Evolutionary conservation across 164 flowering plant genomes (phyloP), one percentile per base, ranked within the genome.

Genomic region (Santalum album): DNA sequence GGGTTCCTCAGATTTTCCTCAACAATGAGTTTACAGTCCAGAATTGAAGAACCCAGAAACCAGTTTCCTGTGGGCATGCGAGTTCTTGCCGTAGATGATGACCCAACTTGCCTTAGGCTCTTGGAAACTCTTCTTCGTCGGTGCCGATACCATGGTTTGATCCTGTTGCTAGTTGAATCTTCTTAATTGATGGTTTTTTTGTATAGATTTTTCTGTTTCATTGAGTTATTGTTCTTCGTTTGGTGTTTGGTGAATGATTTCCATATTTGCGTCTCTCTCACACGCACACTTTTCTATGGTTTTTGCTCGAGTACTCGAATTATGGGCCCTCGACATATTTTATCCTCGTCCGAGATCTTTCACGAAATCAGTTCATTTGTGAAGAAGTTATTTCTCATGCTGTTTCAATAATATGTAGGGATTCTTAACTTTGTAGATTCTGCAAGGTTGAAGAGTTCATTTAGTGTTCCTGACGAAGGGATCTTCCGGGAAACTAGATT

Each of bases 81-180:
- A 22, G 78, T 83, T 26, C 68, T 83, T 32, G 85, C 85, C 36
- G 83, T 83, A 38, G 88, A 82, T 47, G 88, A 80, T 55, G 78
- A 82, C 49, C 80, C 75, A 10, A 76, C 75, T 62, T 82, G 88
- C 55, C 68, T 82, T 45, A 52, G 35, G 35, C 24, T 79, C 51
- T 55, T 83, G 45, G 80, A 74, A 38, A 51, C 68, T 61, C 61
- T 83, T 53, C 79, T 78, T n/a, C 71, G 74, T 32, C 59, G 69
- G 29, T 83, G 86, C 70, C 60, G 70, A 20, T 83, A 77, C 53
- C 75, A 78, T 42, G 84, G 84, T 83, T 54, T 43, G 68, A 7
- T 51, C 56, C 6, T 40, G 24, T 26, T 9, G 49, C 47, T 10
- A 20, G 44, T 40, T 0, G 10, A 38, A 21, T 17, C 17, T 21